A percentile compares a stretch with the other conserved stretches of the same genome.
Conservation (phyloP, 345 rosid genomes). For the Rhodamnia argentea region DNA sequence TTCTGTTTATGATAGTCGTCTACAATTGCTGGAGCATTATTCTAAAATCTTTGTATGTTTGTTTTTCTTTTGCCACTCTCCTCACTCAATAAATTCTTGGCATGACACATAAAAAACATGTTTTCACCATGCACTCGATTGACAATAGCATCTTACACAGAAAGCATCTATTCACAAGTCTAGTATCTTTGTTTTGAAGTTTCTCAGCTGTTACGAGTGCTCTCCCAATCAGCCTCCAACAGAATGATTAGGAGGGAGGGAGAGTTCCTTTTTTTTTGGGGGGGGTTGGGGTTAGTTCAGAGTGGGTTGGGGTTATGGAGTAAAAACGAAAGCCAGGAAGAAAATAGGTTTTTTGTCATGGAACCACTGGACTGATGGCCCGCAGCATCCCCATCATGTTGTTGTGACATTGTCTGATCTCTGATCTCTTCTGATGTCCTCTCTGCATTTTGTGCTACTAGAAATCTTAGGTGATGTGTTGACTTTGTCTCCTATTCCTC, state of each 20-base stretch:
- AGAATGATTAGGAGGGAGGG: no score
- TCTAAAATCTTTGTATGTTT: not conserved
- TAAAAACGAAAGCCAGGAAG: not conserved
- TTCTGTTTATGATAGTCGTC: not conserved
- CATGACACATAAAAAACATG: not conserved
- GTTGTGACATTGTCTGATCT: not conserved
- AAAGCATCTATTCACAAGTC: not conserved
- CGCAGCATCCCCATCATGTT: not conserved
- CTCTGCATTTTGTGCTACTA: not conserved
- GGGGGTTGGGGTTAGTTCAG: not conserved
- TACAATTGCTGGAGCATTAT: not conserved
- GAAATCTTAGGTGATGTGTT: not conserved
- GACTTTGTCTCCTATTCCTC: not conserved
- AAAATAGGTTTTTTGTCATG: not conserved
- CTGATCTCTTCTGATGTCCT: not conserved
- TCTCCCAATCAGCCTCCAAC: not conserved
- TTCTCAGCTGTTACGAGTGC: not conserved
- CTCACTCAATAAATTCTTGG: not conserved
- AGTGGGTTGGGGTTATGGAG: not conserved
- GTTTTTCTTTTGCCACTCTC: not conserved
- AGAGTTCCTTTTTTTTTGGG: no score
- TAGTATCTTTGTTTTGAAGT: not conserved
- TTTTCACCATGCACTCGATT: not conserved
- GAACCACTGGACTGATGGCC: not conserved
- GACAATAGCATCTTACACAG: not conserved